These are phyloP conservation scores for Herpetomonas tarakana DNA, from an alignment of 208 protist species.

Conservation along the genomic window DNA sequence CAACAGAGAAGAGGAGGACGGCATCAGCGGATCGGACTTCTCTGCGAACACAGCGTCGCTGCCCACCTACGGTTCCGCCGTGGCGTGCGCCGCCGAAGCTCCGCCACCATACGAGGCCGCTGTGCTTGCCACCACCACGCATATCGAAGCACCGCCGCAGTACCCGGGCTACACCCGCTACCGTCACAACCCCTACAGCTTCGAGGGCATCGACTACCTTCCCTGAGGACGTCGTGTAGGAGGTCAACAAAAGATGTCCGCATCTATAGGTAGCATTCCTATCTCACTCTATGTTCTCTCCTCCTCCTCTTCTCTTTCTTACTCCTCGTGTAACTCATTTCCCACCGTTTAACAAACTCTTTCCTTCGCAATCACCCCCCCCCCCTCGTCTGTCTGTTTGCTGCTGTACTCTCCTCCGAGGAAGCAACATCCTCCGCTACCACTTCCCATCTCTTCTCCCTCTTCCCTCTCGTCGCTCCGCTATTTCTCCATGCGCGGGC, in stretches of 20 bases:
- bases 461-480: no score
- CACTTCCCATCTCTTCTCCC: no score
- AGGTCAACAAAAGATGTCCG: no score
- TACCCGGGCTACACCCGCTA: conserved; percentile 32
- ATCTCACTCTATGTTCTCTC: no score
- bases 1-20: not conserved
- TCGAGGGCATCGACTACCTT: conserved; percentile 25
- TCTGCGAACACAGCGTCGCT: not conserved
- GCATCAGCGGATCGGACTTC: not conserved
- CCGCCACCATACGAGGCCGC: conserved; percentile 14
- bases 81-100: not conserved
- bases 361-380: not conserved
- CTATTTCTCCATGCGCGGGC: no score
- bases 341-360: not conserved
- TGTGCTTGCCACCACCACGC: not conserved
- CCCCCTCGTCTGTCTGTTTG: conserved; percentile 1
- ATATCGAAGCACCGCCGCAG: not conserved
- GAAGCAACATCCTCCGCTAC: no score
- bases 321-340: conserved; percentile 1
- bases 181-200: conserved; percentile 48
- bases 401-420: no score
- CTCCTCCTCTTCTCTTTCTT: conserved; percentile 1
- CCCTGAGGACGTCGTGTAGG: no score
- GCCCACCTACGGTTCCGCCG: conserved; percentile 5
- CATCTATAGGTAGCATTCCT: no score